These are phyloP conservation scores for Wallacemonas sp. DNA, from an alignment of 208 protist species.

Conservation along the genomic window DNA sequence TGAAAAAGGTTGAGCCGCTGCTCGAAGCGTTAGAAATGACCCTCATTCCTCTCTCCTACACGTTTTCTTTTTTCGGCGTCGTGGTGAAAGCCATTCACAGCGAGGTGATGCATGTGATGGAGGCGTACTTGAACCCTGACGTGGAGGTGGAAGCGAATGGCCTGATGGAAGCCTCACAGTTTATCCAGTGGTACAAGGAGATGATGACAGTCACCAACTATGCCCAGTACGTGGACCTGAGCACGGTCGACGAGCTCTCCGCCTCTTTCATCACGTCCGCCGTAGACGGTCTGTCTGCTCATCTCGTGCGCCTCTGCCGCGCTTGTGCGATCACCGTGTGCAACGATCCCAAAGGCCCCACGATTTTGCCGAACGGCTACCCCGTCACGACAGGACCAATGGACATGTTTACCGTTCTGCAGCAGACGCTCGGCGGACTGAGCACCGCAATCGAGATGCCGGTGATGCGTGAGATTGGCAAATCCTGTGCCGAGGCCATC, in stretches of 20 bases:
- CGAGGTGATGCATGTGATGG: slow-evolving; percentile 77
- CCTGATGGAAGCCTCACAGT: slow-evolving; percentile 80
- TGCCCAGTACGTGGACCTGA: slow-evolving; percentile 57
- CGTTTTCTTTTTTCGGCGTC: slow-evolving; percentile 74
- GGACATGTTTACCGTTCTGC: slow-evolving; percentile 86
- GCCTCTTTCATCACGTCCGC: slow-evolving; percentile 73
- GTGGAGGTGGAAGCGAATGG: slow-evolving; percentile 61
- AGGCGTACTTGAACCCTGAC: slow-evolving; percentile 53
- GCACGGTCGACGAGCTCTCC: slow-evolving; percentile 57
- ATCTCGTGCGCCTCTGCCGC: slow-evolving; percentile 73
- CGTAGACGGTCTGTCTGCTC: slow-evolving; percentile 69
- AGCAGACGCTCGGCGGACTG: slow-evolving; percentile 77
- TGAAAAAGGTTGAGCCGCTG: slow-evolving; percentile 84
- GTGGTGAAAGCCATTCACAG: slow-evolving; percentile 69
- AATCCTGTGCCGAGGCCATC: slow-evolving; percentile 76
- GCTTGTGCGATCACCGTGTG: slow-evolving; percentile 73
- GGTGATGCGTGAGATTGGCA: slow-evolving; percentile 80
- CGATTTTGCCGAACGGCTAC: slow-evolving; percentile 49
- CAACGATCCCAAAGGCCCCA: slow-evolving; percentile 53
- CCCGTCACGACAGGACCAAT: slow-evolving; percentile 81
- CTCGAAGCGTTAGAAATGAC: slow-evolving; percentile 82
- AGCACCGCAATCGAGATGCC: slow-evolving; percentile 61
- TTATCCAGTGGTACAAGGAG: slow-evolving; percentile 86
- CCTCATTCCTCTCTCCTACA: slow-evolving; percentile 74
- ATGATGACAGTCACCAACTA: slow-evolving; percentile 74